phyloP scores from a whole-genome alignment of 371 early-diverging fungal species.

The Mortierella sp. region DNA sequence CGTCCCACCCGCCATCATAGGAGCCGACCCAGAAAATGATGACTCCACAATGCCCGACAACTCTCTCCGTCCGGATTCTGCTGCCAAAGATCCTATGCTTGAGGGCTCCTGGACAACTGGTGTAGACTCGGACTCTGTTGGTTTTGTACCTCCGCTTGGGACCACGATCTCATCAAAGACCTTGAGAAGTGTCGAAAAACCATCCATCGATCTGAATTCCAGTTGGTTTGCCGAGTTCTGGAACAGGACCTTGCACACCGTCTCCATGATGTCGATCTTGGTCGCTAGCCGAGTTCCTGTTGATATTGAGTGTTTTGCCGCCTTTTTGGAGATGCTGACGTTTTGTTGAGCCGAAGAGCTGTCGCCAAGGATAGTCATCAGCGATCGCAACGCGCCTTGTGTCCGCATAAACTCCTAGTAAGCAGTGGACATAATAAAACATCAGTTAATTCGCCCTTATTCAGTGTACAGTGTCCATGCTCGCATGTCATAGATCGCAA shows the following conservation, averaged over 20 bases:
- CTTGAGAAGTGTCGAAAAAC: constrained; percentile 49
- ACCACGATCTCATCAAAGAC: constrained; percentile 56
- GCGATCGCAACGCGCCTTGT: constrained; percentile 55
- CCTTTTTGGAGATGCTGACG: constrained; percentile 11
- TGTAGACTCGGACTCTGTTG: constrained; percentile 2
- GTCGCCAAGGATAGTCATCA: constrained; percentile 54
- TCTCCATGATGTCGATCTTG: constrained; percentile 60
- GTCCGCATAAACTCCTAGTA: constrained; percentile 58
- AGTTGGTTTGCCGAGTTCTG: constrained; percentile 56
- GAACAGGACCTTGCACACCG: constrained; percentile 58
- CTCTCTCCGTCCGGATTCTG: background rate
- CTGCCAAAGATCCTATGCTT: background rate
- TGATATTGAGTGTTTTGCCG: constrained; percentile 24
- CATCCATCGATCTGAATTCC: constrained; percentile 58
- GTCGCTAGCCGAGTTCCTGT: constrained; percentile 49
- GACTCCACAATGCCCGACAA: constrained; percentile 5
- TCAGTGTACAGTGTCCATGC: background rate
- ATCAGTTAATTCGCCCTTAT: background rate
- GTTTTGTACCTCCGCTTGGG: constrained; percentile 14
- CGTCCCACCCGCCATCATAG: background rate
- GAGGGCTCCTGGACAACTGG: background rate
- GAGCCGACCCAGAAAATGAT: background rate
- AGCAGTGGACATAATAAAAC: background rate
- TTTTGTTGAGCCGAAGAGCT: constrained; percentile 16
- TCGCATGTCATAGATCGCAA: too few relatives aligned